Percentiles rank a stretch among this genome's conserved stretches.
phyloP scores from a whole-genome alignment of 768 basidiomycete species.

The Suillus spraguei region DNA sequence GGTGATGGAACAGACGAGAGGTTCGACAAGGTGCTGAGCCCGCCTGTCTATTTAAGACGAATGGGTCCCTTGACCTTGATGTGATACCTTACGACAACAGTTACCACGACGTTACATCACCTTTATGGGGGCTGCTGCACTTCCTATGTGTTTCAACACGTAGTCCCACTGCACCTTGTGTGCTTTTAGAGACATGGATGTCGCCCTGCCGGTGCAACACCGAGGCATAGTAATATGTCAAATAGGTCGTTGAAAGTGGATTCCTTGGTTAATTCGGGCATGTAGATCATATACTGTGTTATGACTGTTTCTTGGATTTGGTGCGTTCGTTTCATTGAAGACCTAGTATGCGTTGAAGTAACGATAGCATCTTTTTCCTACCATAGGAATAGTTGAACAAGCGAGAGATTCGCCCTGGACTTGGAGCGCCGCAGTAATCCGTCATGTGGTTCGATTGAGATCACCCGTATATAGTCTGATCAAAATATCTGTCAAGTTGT shows the following conservation, averaged over 20 bases:
- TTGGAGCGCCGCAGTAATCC: not conserved
- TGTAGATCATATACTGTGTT: not conserved
- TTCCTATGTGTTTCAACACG: slow-evolving; percentile 33
- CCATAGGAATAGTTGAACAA: not conserved
- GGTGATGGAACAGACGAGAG: slow-evolving; percentile 49
- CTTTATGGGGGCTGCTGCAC: slow-evolving; percentile 41
- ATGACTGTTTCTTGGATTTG: not conserved
- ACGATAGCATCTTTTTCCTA: not conserved
- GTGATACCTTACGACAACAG: slow-evolving; percentile 2
- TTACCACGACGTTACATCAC: slow-evolving; percentile 37
- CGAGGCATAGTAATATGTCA: slow-evolving; percentile 11
- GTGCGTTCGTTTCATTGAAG: not conserved
- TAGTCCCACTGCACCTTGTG: slow-evolving; percentile 49
- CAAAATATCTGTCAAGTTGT: not conserved
- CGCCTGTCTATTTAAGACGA: slow-evolving; percentile 54
- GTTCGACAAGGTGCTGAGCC: slow-evolving; percentile 50
- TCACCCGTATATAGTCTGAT: not conserved
- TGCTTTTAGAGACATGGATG: slow-evolving; percentile 4
- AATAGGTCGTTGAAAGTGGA: slow-evolving; percentile 37
- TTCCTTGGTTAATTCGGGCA: slow-evolving; percentile 20
- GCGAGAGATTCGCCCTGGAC: not conserved
- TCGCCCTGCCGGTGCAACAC: too few species aligned
- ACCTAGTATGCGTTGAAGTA: not conserved
- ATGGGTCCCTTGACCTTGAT: slow-evolving; percentile 30
- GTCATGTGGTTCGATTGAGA: not conserved